phyloP scores from a whole-genome alignment of 176 grass and related monocot genomes.

The Neostapfia colusana region DNA sequence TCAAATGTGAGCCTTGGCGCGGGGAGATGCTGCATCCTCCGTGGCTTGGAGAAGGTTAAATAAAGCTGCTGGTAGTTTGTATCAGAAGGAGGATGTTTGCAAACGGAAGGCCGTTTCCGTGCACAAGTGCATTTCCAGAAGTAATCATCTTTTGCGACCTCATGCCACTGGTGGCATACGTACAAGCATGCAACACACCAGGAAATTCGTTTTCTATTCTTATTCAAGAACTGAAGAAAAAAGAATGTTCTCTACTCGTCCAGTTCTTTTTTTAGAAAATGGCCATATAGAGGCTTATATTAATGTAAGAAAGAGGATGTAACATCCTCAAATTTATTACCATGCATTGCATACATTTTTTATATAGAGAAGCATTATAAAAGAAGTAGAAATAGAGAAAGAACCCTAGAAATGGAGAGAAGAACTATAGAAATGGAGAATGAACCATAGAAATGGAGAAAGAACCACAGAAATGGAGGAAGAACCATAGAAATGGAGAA shows the following conservation, averaged over 20 bases:
- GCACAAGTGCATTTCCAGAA: conserved; percentile 83
- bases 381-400: no score
- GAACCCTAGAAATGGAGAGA: no score
- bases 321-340: no score
- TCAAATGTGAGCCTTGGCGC: conserved; percentile 59
- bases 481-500: no score
- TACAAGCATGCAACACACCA: conserved; percentile 71
- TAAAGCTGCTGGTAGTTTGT: conserved; percentile 58
- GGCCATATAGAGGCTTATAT: no score
- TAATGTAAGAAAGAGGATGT: no score
- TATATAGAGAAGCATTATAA: no score
- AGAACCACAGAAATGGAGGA: no score
- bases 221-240: conserved; percentile 25
- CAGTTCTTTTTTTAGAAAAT: no score
- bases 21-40: conserved; percentile 35
- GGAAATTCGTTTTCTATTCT: conserved; percentile 62
- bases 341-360: no score
- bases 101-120: conserved; percentile 64
- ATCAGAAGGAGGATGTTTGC: conserved; percentile 52
- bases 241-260: conserved; percentile 14
- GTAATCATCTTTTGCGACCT: conserved; percentile 69
- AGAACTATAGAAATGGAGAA: no score
- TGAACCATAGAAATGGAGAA: no score
- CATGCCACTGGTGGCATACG: conserved; percentile 62
- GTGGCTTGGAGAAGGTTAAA: conserved; percentile 60